Percentiles rank a stretch among this genome's conserved stretches.
Conservation (phyloP, 1,284 basidiomycete species). For the Xanthoconium separans region DNA sequence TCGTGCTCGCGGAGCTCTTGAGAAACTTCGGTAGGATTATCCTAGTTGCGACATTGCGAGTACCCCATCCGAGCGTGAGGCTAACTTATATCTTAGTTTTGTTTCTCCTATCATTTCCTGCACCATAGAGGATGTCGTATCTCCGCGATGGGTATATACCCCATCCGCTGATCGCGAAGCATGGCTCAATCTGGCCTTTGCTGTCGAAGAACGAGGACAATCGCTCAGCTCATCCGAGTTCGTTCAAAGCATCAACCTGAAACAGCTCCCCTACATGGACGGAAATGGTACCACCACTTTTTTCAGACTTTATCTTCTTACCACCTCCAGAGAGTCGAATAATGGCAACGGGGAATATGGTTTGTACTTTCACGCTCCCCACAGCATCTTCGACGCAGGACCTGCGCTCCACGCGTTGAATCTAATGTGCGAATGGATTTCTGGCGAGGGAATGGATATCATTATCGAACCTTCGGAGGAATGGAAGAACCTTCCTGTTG, state of each 20-base stretch:
- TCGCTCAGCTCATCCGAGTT: conserved; percentile 16
- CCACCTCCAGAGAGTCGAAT: conserved; percentile 2
- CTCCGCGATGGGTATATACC: conserved; percentile 20
- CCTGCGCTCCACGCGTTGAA: conserved; percentile 17
- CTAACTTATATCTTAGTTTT: conserved; percentile 9
- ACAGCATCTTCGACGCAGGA: conserved; percentile 17
- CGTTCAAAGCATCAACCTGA: conserved; percentile 12
- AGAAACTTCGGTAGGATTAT: conserved; percentile 19
- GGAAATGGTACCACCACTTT: conserved; percentile 3
- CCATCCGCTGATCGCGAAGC: conserved; percentile 19
- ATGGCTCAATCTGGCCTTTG: conserved; percentile 21
- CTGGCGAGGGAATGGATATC: conserved; percentile 16
- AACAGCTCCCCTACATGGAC: conserved; percentile 16
- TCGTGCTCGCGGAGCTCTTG: conserved; percentile 6
- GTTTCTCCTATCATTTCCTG: conserved; percentile 22
- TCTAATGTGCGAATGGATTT: conserved; percentile 27
- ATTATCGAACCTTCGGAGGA: conserved; percentile 8
- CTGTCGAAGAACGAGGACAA: conserved; percentile 14
- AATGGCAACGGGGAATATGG: conserved; percentile 12
- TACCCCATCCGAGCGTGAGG: not conserved
- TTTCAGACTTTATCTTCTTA: conserved; percentile 19
- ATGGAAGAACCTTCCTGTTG: conserved; percentile 24
- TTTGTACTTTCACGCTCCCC: conserved; percentile 21
- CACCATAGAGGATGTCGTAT: conserved; percentile 8
- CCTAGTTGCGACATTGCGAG: not conserved